A percentile compares a stretch with the other conserved stretches of the same genome.
Evolutionary conservation across 441 rosid species (phyloP).

Genomic region (Melastoma candidum): DNA sequence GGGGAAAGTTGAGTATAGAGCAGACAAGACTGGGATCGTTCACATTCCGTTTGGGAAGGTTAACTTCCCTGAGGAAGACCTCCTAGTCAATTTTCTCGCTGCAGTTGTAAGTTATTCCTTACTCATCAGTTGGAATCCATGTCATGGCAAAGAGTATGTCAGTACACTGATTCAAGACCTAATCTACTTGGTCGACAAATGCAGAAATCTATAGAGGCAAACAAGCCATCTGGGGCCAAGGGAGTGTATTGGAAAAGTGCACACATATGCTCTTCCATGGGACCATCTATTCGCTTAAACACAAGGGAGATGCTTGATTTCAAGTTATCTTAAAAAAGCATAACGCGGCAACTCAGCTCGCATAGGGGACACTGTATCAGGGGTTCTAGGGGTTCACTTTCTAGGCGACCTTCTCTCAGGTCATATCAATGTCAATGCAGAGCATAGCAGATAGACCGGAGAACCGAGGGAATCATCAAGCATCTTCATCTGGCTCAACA

Average conservation of each 20-base stretch:
- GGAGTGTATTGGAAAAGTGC: conserved; percentile 97
- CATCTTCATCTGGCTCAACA: too few relatives aligned
- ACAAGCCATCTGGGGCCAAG: conserved; percentile 95
- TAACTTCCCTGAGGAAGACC: conserved; percentile 73
- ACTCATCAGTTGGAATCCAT: not conserved
- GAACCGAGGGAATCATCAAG: too few relatives aligned
- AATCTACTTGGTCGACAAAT: conserved; percentile 1
- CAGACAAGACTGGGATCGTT: conserved; percentile 97
- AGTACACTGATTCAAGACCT: not conserved
- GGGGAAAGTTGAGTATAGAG: conserved; percentile 91
- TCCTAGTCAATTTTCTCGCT: conserved; percentile 67
- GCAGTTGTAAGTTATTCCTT: conserved; percentile 47
- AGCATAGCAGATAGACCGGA: too few relatives aligned
- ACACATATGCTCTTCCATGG: conserved; percentile 90
- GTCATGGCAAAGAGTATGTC: not conserved
- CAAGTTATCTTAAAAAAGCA: conserved; percentile 37
- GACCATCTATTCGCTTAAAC: conserved; percentile 82
- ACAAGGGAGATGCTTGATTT: conserved; percentile 82
- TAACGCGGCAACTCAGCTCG: not conserved
- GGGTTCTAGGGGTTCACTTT: not conserved
- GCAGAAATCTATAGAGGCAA: conserved; percentile 91
- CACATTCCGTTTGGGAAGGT: conserved; percentile 89
- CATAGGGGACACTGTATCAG: conserved; percentile 11
- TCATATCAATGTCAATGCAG: too few relatives aligned
- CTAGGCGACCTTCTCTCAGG: too few relatives aligned